Conservation (phyloP, 2,329 filamentous ascomycete species). For the Phyllosticta paracitricarpa region DNA sequence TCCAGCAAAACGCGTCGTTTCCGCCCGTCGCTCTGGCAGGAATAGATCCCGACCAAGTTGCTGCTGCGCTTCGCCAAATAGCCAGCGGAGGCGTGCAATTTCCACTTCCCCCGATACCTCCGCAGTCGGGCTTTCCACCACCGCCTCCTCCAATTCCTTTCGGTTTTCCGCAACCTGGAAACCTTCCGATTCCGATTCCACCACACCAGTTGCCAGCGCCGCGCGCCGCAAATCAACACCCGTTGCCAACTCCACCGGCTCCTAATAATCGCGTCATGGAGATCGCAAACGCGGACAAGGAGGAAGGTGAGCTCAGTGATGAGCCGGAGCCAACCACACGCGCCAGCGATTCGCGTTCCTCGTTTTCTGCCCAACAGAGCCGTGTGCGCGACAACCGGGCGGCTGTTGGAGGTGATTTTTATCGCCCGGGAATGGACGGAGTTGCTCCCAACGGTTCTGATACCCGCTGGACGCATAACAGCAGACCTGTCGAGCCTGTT, state of each 20-base stretch:
- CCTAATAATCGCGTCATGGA: constrained; percentile 19
- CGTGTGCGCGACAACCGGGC: constrained; percentile 7
- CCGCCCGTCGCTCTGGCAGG: constrained; percentile 14
- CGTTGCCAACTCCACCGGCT: constrained; percentile 8
- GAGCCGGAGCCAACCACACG: constrained; percentile 32
- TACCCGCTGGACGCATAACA: neutral
- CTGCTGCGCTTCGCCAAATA: constrained; percentile 10
- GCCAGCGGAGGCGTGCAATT: constrained; percentile 14
- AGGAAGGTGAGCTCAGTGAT: constrained; percentile 73
- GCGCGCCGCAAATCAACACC: constrained; percentile 5
- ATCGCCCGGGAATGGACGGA: neutral
- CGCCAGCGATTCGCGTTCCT: neutral
- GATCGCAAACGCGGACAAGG: constrained; percentile 38
- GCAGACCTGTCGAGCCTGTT: neutral
- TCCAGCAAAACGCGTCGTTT: constrained; percentile 17
- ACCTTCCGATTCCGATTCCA: constrained; percentile 1
- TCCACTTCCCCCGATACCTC: constrained; percentile 20
- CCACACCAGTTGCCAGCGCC: neutral
- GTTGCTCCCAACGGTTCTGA: neutral
- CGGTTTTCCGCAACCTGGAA: constrained; percentile 12
- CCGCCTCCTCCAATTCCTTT: constrained; percentile 16
- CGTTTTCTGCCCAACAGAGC: constrained; percentile 5
- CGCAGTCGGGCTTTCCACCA: constrained; percentile 16
- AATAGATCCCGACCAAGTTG: constrained; percentile 6
- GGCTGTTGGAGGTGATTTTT: constrained; percentile 3